Base-by-base conservation (phyloP, 257 asterid genomes). In the Cinchona pubescens region DNA sequence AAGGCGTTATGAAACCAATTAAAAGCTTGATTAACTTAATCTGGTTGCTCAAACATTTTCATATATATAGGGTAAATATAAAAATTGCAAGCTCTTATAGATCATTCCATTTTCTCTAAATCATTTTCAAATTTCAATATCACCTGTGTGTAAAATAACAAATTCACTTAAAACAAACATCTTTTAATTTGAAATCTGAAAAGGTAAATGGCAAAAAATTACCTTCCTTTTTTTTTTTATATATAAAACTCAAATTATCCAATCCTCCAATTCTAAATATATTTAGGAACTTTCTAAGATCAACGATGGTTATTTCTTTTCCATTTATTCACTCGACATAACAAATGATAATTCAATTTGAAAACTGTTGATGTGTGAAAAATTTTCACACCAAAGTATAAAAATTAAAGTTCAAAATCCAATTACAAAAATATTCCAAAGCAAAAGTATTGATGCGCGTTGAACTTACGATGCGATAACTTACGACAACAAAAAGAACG, bases 251-350 rank as follows among this genome's bases (percentile, higher is more conserved):
- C 16, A 48, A 48, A 3, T 15, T 48, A 48, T 48, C 16, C 55
- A 48, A 48, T 48, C 21, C 21, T 48, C 48, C 1, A 43, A 2
- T 43, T 10, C 48, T 43, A 43, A 43, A 15, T 15, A 48, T 15
- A 60, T 46, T 69, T 69, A 45, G 25, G 51, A 43, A 40, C 72
- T 67, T 67, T 58, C 58, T 43, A 67, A 13, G 58, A 45, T 14
- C 16, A 56, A 11, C 1, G 37, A 27, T 60, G 27, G 25, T 10
- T 29, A 46, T 4, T 46, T 29, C 32, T 40, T 5, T 38, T 38
- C 51, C 29, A 40, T 67, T 67, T 65, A 11, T 23, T 6, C 25
- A 46, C 15, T 2, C 18, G 21, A 7, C 25, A 65, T 38, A 14
- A 42, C 51, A 65, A 64, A 42, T n/a, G 51, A 23, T 27, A 65